Conservation (phyloP, 257 asterid genomes). For the Solanum chaucha region DNA sequence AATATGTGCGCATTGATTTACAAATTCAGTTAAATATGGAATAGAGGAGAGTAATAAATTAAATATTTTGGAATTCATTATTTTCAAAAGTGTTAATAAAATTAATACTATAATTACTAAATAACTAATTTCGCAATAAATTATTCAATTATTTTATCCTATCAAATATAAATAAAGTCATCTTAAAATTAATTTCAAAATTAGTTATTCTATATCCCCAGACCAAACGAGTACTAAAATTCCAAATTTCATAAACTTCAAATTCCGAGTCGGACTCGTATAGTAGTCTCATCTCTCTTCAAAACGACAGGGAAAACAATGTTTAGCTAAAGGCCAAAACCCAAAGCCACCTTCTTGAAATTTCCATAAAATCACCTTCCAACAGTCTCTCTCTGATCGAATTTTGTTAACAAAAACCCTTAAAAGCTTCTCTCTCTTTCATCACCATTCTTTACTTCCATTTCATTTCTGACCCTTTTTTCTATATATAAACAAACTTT, state of each 20-base stretch:
- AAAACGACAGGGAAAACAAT: conserved; percentile 14
- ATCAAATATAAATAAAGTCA: neutral
- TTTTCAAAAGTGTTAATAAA: rapidly evolving
- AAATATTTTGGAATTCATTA: neutral
- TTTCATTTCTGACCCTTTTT: conserved; percentile 34
- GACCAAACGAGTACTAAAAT: rapidly evolving
- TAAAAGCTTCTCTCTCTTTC: neutral
- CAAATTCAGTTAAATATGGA: neutral
- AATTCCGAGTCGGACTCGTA: rapidly evolving
- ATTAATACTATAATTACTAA: neutral
- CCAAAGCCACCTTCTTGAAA: conserved; percentile 24
- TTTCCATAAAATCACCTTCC: conserved; percentile 32
- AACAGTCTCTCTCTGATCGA: conserved; percentile 28
- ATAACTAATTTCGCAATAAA: neutral
- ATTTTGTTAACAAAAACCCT: conserved; percentile 15
- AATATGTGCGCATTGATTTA: too few relatives aligned
- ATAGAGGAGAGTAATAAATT: neutral
- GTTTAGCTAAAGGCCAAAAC: conserved; percentile 26
- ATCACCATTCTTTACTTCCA: neutral
- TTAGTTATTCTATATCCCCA: rapidly evolving
- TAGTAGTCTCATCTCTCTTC: neutral
- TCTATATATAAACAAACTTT: neutral
- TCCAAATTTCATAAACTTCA: neutral
- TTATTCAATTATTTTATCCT: rapidly evolving
- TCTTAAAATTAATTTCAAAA: neutral